Evolutionary conservation across 768 basidiomycete species (phyloP), one percentile per base, ranked within the genome.

Genomic region (Lactifluus echinatus): DNA sequence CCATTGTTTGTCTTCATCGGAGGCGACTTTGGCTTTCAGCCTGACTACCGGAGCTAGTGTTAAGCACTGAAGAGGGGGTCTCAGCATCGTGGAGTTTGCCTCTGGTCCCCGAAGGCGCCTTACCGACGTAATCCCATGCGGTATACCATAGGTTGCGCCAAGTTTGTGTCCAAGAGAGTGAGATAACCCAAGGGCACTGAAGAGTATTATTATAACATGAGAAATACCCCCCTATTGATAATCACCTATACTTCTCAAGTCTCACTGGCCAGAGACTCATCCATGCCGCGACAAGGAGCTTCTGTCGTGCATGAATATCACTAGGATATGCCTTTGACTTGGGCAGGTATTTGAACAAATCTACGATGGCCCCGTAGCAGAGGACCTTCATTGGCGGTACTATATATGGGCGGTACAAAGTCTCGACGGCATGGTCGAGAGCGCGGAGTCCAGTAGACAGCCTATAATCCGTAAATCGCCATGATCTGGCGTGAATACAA

Each of bases 91-190:
- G 26, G 24, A 42, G 6, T 12, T 23, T 4, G 53, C 23, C 7
- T 49, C 36, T 14, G 6, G 34, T 12, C 19, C n/a, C 6, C 6
- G 43, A 21, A 26, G 14, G 26, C 4, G 17, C 65, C 80, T 69
- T 60, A 86, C 87, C n/a, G 87, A 89, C 4, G 89, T 89, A 60
- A 89, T 85, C 8, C 89, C 89, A 67, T 92, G 88, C 21, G 87
- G 85, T 55, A 92, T 89, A 50, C 75, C 71, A 65, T 89, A 91
- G 42, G 74, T 73, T 17, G 86, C 86, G 3, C 87, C 88, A 11
- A 88, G 76, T 64, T 77, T 81, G 67, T 89, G 85, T 4, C 87
- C 87, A 4, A 91, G 75, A 2, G 82, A 72, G 69, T 91, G 89
- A 26, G 87, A 89, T 19, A 89, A 73, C 26, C 88, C 88, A n/a